phyloP scores from a whole-genome alignment of 192 early-diverging fungal species.

The Gryganskiella cystojenkinii region DNA sequence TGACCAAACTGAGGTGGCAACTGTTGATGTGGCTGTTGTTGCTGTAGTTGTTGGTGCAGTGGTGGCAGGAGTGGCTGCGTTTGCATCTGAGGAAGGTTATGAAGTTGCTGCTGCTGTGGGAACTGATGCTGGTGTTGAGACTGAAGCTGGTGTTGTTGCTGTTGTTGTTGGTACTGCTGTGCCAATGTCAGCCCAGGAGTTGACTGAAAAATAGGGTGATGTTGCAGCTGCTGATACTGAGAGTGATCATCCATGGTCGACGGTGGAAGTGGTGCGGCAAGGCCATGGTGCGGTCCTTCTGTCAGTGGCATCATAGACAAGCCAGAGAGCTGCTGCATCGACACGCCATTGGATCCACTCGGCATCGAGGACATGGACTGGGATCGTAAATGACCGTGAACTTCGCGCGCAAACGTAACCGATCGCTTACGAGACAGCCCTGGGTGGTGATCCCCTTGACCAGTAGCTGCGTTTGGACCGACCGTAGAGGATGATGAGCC shows the following conservation, averaged over 20 bases:
- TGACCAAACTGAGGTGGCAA: constrained; percentile 42
- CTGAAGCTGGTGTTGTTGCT: constrained; percentile 11
- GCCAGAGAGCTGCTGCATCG: constrained; percentile 10
- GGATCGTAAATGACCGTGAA: constrained; percentile 43
- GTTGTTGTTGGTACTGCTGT: constrained; percentile 7
- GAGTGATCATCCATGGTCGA: not conserved
- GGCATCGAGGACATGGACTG: constrained; percentile 50
- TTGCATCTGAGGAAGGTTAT: constrained; percentile 14
- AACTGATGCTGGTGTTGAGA: constrained; percentile 8
- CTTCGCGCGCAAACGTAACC: constrained; percentile 46
- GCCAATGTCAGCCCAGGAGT: not conserved
- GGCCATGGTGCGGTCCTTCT: constrained; percentile 16
- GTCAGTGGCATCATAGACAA: constrained; percentile 24
- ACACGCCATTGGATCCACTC: constrained; percentile 3
- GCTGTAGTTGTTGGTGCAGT: constrained; percentile 10
- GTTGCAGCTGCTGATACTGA: constrained; percentile 8
- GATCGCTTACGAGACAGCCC: constrained; percentile 38
- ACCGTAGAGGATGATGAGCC: not conserved
- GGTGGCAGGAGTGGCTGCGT: not conserved
- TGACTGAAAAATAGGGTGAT: not conserved
- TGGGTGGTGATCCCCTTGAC: constrained; percentile 21
- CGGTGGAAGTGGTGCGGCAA: not conserved
- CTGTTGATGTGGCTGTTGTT: constrained; percentile 27
- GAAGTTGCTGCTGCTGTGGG: constrained; percentile 18
- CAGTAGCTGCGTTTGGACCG: not conserved